These are phyloP conservation scores for Mycocentrospora acerina DNA, from an alignment of 2,329 filamentous ascomycete genomes.

Conservation along the genomic window DNA sequence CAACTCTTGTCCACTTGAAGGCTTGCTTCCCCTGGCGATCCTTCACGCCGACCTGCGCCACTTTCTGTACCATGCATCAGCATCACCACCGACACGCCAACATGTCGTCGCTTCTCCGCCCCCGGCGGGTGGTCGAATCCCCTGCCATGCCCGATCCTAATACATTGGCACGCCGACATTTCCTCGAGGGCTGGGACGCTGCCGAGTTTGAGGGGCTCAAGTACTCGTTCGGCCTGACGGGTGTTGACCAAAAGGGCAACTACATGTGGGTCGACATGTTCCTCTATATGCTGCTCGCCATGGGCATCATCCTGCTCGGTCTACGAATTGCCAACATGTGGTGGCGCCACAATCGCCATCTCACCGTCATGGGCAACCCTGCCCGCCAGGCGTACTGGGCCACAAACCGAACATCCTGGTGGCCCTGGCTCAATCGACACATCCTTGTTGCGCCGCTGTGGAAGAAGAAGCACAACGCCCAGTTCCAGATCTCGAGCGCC, in stretches of 20 bases:
- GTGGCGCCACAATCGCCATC: constrained; percentile 48
- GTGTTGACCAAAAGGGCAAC: constrained; percentile 52
- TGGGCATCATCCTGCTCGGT: constrained; percentile 41
- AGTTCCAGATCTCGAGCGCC: constrained; percentile 67
- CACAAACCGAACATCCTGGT: constrained; percentile 46
- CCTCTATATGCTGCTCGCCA: constrained; percentile 38
- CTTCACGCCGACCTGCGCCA: constrained; percentile 4
- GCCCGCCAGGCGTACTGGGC: constrained; percentile 49
- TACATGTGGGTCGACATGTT: constrained; percentile 50
- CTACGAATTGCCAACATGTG: constrained; percentile 47
- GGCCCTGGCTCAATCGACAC: constrained; percentile 65
- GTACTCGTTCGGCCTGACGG: constrained; percentile 48
- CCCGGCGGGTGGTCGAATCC: constrained; percentile 23
- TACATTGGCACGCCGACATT: constrained; percentile 20
- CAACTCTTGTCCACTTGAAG: constrained; percentile 2
- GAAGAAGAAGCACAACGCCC: constrained; percentile 73
- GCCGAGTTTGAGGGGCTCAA: constrained; percentile 33
- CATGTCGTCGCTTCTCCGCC: constrained; percentile 29
- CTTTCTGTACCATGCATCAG: constrained; percentile 6
- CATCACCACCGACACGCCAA: constrained; percentile 10
- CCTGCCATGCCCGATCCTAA: constrained; percentile 3
- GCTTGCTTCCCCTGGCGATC: background rate
- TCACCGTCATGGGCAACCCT: constrained; percentile 47
- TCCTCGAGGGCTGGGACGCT: constrained; percentile 35
- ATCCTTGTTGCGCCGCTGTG: constrained; percentile 71